phyloP scores from a whole-genome alignment of 192 early-diverging fungal species.

The Umbelopsis sp. region DNA sequence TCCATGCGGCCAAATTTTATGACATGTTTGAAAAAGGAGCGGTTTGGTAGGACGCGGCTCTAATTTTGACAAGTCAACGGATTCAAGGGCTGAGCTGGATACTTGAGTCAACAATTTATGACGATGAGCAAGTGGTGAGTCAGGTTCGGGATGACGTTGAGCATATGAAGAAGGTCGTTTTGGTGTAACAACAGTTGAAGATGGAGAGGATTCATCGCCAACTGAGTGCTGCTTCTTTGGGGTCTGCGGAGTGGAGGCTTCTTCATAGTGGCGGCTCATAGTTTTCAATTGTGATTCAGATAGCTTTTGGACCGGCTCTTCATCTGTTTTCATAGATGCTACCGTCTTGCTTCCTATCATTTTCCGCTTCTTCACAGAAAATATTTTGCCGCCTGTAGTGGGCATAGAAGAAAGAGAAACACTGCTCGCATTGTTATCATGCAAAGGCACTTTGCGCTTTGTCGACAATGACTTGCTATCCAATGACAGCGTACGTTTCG shows the following conservation, averaged over 20 bases:
- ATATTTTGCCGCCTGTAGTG: not conserved
- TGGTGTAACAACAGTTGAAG: not conserved
- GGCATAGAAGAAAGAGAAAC: not conserved
- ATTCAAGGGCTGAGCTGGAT: not conserved
- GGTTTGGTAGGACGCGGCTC: slow-evolving; percentile 5
- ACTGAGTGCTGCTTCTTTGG: not conserved
- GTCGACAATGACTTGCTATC: not conserved
- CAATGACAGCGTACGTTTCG: not conserved
- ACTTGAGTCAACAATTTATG: not conserved
- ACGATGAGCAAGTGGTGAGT: not conserved
- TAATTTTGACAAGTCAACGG: slow-evolving; percentile 3
- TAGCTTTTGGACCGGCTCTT: not conserved
- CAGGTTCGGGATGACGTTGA: not conserved
- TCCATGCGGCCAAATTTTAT: slow-evolving; percentile 9
- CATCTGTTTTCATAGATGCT: not conserved
- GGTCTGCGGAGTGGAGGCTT: not conserved
- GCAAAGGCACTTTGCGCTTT: not conserved
- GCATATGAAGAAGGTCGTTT: slow-evolving; percentile 4
- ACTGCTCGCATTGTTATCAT: not conserved
- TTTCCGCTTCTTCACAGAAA: not conserved
- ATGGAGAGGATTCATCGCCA: not conserved
- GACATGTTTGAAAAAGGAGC: slow-evolving; percentile 16
- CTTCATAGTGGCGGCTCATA: slow-evolving; percentile 15
- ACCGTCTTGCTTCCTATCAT: not conserved
- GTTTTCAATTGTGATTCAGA: not conserved